Percentiles rank a stretch among this genome's conserved stretches.
These are phyloP conservation scores for Termitomyces sp. DNA, from an alignment of 768 basidiomycete genomes.

Conservation along the genomic window DNA sequence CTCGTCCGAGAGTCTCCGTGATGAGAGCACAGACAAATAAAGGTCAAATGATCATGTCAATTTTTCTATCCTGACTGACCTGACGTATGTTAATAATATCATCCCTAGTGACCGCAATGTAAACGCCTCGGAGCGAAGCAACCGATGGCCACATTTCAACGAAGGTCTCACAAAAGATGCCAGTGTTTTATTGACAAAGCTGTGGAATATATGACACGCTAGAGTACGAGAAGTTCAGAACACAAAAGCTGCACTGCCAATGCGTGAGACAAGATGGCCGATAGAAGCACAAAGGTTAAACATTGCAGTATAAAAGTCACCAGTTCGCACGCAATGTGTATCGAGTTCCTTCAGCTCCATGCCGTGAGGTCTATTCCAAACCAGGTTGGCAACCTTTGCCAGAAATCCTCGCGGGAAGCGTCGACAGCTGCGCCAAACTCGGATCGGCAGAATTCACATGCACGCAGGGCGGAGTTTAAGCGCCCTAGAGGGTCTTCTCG, in stretches of 20 bases:
- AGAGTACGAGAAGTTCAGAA: conserved; percentile 11
- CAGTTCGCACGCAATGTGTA: background rate
- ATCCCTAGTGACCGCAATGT: background rate
- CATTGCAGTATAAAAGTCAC: background rate
- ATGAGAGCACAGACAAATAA: background rate
- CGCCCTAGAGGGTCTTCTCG: conserved; percentile 44
- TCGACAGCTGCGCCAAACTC: conserved; percentile 64
- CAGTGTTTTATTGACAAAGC: conserved; percentile 5
- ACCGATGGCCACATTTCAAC: conserved; percentile 5
- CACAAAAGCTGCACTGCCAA: background rate
- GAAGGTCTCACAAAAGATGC: conserved; percentile 8
- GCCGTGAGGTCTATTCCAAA: conserved; percentile 47
- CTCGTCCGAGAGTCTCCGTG: background rate
- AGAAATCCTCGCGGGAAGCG: conserved; percentile 57
- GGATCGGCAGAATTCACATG: conserved; percentile 61
- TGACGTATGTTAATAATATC: background rate
- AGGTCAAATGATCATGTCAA: background rate
- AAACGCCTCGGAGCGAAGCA: conserved; percentile 1
- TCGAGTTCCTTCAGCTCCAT: conserved; percentile 22
- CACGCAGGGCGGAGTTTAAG: conserved; percentile 41
- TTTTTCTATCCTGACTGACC: background rate
- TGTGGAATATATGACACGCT: conserved; percentile 3
- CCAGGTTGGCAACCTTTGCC: conserved; percentile 62
- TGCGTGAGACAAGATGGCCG: conserved; percentile 5
- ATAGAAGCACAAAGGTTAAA: conserved; percentile 1